Evolutionary conservation across 2,329 filamentous ascomycete species (phyloP).

Genomic region (Magnaporthales sp.): DNA sequence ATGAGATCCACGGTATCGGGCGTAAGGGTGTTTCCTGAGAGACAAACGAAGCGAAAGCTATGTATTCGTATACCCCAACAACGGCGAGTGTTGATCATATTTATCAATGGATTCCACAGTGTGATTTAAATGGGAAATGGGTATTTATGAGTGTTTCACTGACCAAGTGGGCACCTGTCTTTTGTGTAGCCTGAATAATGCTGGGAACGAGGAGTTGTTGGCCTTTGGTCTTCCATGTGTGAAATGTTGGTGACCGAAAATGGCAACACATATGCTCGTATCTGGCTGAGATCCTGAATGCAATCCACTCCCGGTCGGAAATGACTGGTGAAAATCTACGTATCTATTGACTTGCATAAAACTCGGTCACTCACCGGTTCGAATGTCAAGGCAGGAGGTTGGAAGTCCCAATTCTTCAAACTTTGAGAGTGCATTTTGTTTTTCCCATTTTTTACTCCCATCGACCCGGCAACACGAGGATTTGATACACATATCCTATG

Average conservation of each 20-base stretch:
- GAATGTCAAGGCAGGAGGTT: no score
- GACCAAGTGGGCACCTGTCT: background rate
- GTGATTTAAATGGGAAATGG: background rate
- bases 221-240: background rate
- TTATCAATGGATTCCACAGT: background rate
- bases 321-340: no score
- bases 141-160: background rate
- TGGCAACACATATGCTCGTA: background rate
- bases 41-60: background rate
- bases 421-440: background rate
- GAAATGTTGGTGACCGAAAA: background rate
- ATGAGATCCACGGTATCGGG: conserved; percentile 27
- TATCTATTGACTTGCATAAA: no score
- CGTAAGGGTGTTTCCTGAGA: background rate
- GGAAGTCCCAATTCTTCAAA: background rate
- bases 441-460: background rate
- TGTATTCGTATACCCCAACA: background rate
- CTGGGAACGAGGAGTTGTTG: background rate
- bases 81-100: background rate
- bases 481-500: background rate
- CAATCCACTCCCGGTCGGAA: no score
- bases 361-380: no score
- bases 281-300: background rate
- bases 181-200: background rate
- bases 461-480: background rate